Percentiles rank a stretch among this genome's conserved stretches.
These are phyloP conservation scores for Sclerotinia sclerotiorum DNA, from an alignment of 2,329 filamentous ascomycete species.

Conservation along the genomic window DNA sequence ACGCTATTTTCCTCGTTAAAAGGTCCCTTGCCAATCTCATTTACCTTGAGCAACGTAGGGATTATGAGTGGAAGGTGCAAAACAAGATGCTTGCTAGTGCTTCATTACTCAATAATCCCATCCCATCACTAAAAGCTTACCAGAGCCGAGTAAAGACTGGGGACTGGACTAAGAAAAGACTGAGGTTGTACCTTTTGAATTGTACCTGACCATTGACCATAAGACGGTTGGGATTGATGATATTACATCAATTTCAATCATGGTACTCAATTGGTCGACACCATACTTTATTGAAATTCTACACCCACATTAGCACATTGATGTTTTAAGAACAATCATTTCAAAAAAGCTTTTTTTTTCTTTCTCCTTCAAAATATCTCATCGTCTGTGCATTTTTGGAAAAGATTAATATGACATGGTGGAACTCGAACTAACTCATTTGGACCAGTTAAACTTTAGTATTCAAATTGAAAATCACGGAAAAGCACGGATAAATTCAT, in stretches of 20 bases:
- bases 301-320: neutral
- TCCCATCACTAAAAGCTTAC: conserved; percentile 13
- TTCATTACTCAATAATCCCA: conserved; percentile 3
- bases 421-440: neutral
- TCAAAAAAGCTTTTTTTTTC: neutral
- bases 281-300: neutral
- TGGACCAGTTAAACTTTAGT: neutral
- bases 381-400: conserved; percentile 5
- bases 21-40: conserved; percentile 12
- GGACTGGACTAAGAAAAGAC: neutral
- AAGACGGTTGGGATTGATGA: conserved; percentile 4
- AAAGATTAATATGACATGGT: neutral
- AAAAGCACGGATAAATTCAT: neutral
- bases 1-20: conserved; percentile 5
- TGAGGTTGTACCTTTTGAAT: neutral
- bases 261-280: neutral
- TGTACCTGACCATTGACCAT: neutral
- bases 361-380: neutral
- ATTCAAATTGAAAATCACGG: neutral
- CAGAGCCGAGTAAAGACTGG: conserved; percentile 15
- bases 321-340: neutral
- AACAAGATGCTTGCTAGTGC: conserved; percentile 15
- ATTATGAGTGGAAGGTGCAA: conserved; percentile 5
- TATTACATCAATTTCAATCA: conserved; percentile 1
- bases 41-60: conserved; percentile 7